These are phyloP conservation scores for Globisporangium orthogonon DNA, from an alignment of 352 stramenopile genomes.

Conservation along the genomic window DNA sequence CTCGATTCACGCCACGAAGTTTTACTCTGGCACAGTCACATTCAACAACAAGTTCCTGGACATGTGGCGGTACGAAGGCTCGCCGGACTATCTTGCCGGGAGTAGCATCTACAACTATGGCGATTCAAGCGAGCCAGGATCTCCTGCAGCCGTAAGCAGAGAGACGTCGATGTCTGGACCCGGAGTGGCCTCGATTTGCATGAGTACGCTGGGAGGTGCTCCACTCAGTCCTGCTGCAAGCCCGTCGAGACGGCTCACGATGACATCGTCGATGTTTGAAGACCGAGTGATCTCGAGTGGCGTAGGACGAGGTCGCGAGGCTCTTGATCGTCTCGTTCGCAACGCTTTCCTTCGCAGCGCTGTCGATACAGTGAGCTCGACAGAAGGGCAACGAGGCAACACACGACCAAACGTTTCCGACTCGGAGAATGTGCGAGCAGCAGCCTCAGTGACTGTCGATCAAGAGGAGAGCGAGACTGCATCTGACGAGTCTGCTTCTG, in stretches of 20 bases:
- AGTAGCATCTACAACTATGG: conserved; percentile 23
- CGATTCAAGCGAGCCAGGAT: conserved; percentile 9
- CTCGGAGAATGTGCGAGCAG: background rate
- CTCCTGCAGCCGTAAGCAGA: background rate
- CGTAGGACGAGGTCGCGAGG: conserved; percentile 42
- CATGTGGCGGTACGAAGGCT: conserved; percentile 78
- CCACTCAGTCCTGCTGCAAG: conserved; percentile 2
- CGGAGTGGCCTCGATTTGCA: background rate
- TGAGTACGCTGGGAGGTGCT: background rate
- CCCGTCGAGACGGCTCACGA: conserved; percentile 11
- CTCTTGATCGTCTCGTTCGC: conserved; percentile 45
- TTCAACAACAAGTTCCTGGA: conserved; percentile 80
- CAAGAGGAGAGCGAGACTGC: background rate
- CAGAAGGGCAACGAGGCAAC: background rate
- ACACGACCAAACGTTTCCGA: background rate
- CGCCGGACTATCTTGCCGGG: conserved; percentile 62
- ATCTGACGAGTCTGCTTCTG: background rate
- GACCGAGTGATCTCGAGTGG: conserved; percentile 33
- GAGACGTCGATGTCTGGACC: background rate
- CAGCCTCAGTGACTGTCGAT: background rate
- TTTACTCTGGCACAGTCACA: conserved; percentile 65
- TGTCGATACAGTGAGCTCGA: background rate
- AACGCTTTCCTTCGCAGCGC: conserved; percentile 35
- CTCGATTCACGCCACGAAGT: conserved; percentile 58
- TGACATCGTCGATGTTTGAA: conserved; percentile 33